phyloP scores from a whole-genome alignment of 2,329 filamentous ascomycete species.

The Fusarium bulbicola region DNA sequence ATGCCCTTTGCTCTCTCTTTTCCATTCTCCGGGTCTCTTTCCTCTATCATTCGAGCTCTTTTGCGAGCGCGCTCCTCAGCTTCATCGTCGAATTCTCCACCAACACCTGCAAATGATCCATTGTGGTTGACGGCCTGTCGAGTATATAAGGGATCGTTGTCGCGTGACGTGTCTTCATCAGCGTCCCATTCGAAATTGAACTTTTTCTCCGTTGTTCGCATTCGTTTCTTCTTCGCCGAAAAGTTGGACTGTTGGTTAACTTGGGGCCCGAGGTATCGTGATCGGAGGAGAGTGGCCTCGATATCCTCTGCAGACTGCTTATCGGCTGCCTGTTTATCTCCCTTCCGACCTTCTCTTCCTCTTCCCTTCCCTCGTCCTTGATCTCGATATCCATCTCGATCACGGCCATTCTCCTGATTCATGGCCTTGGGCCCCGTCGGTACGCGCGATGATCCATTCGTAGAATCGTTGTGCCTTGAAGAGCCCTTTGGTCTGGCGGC shows the following conservation, averaged over 20 bases:
- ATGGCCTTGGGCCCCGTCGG: constrained; percentile 80
- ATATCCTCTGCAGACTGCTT: constrained; percentile 66
- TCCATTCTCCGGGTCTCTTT: constrained; percentile 80
- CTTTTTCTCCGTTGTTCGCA: constrained; percentile 92
- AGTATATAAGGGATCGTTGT: constrained; percentile 79
- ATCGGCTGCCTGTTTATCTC: constrained; percentile 46
- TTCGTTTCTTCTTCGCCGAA: constrained; percentile 94
- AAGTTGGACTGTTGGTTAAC: constrained; percentile 85
- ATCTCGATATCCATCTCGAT: constrained; percentile 13
- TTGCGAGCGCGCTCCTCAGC: constrained; percentile 64
- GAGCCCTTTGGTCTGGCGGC: constrained; percentile 42
- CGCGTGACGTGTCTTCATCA: constrained; percentile 80
- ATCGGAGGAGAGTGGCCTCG: constrained; percentile 77
- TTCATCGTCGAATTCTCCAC: constrained; percentile 62
- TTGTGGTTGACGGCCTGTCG: constrained; percentile 45
- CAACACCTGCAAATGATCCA: constrained; percentile 58
- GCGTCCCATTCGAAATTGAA: constrained; percentile 99
- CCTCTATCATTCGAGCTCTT: constrained; percentile 74
- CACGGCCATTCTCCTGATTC: constrained; percentile 54
- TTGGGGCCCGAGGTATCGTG: constrained; percentile 91
- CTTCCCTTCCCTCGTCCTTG: constrained; percentile 33
- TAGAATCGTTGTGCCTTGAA: constrained; percentile 36
- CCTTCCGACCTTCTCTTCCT: constrained; percentile 52
- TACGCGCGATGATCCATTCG: constrained; percentile 48
- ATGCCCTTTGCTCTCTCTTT: constrained; percentile 79